Evolutionary conservation across 1,284 basidiomycete genomes (phyloP), one percentile per base, ranked within the genome.

Genomic region (Microbotryomycetes sp.): DNA sequence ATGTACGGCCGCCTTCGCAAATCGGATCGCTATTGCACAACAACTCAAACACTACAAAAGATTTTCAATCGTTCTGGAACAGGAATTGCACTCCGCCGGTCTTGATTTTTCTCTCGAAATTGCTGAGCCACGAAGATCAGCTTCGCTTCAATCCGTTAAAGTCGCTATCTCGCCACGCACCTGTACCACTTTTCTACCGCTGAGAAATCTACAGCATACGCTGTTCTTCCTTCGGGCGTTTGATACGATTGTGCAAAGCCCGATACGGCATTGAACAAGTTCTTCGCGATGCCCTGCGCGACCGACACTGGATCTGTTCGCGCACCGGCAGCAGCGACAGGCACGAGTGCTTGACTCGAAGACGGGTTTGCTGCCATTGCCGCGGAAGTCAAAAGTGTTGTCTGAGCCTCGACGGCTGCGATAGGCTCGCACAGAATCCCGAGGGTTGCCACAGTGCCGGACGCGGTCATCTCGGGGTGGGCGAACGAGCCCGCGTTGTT

Each of bases 361-460:
- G 35, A 9, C 9, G 35, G 35, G 18, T 41, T 41, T 9, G 35
- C 35, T 11, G 35, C 9, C 18, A 18, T 18, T 11, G 35, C 35
- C 11, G 35, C 18, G 18, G 18, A 18, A 41, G 11, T 18, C 9
- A 41, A 18, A 9, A 11, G 30, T 21, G 59, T 27, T 4, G 57
- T 41, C 18, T 68, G 58, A 31, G 61, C 52, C 41, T 62, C 54
- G 52, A 69, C 66, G n/a, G 60, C n/a, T 5, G 56, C 46, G 30
- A 65, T 45, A 2, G 65, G 59, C 26, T 63, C 61, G 58, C 65
- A 65, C 13, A 62, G 51, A 50, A 66, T 65, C 16, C 65, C 66
- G 21, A 69, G 57, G 0, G 66, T 69, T 2, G 62, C 57, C 3
- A 48, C 51, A 3, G 35, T 45, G 15, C 15, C 15, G 15, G 21